Conservation (phyloP, 306 rosid species). For the Sicyos baderoa region DNA sequence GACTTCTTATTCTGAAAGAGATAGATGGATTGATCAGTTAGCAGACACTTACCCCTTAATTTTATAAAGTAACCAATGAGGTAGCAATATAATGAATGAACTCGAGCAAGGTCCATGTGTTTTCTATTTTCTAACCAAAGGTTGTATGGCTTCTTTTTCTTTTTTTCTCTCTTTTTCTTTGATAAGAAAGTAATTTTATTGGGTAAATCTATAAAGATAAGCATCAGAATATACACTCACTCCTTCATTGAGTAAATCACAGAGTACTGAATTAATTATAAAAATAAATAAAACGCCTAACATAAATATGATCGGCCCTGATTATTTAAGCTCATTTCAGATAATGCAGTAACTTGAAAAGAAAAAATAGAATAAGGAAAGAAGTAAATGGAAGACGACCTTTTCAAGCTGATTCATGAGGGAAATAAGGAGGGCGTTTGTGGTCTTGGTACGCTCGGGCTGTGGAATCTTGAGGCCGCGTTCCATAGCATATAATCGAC, state of each 20-base stretch:
- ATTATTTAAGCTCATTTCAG: neutral
- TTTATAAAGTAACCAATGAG: neutral
- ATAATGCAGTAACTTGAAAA: neutral
- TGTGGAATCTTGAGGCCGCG: constrained; percentile 84
- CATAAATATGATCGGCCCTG: neutral
- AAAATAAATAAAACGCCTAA: neutral
- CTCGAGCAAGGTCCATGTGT: neutral
- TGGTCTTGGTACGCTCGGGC: constrained; percentile 86
- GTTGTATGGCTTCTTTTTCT: neutral
- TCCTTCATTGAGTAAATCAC: neutral
- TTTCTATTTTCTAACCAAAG: constrained; percentile 6
- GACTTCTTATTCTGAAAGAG: constrained; percentile 79
- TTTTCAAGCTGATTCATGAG: constrained; percentile 98
- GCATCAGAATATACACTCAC: too few species aligned
- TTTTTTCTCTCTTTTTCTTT: neutral
- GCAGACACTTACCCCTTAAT: constrained; percentile 4
- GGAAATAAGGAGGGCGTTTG: constrained; percentile 79
- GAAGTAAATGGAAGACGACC: constrained; percentile 38
- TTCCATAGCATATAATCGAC: constrained; percentile 98
- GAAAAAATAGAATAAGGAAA: neutral
- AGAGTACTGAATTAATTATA: neutral
- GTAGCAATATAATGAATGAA: neutral
- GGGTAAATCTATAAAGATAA: neutral
- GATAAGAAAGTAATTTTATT: neutral
- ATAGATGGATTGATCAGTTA: constrained; percentile 11